Evolutionary conservation across 1,139 yeast genomes (phyloP).

Genomic region (Magnusiomyces suaveolens): DNA sequence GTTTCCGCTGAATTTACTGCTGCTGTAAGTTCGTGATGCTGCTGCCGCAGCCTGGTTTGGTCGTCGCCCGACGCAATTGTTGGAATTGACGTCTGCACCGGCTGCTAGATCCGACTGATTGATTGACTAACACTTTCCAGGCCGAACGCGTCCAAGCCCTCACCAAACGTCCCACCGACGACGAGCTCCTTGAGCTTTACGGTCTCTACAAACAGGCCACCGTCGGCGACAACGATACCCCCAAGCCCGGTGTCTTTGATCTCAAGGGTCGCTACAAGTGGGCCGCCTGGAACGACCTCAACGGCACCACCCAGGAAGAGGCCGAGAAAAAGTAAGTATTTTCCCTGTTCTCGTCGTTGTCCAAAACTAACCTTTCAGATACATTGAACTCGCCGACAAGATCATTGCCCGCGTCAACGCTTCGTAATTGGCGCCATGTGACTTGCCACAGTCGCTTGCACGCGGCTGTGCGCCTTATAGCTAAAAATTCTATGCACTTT

Average conservation of each 20-base stretch:
- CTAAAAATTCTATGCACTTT: no score
- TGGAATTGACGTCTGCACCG: no score
- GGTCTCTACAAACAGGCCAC: slow-evolving; percentile 96
- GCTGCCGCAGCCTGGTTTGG: neutral
- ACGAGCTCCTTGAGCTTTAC: slow-evolving; percentile 67
- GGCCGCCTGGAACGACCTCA: slow-evolving; percentile 88
- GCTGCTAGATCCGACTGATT: no score
- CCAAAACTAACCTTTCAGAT: slow-evolving; percentile 23
- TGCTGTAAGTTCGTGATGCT: slow-evolving; percentile 19
- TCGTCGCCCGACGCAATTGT: no score
- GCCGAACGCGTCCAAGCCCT: slow-evolving; percentile 73
- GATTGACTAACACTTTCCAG: no score
- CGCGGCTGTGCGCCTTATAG: no score
- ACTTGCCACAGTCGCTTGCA: no score
- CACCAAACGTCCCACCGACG: slow-evolving; percentile 71
- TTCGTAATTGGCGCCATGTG: no score
- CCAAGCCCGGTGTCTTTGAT: slow-evolving; percentile 63
- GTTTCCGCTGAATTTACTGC: slow-evolving; percentile 24
- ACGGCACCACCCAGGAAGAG: slow-evolving; percentile 79
- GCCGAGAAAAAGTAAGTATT: slow-evolving; percentile 56
- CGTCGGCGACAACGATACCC: slow-evolving; percentile 81
- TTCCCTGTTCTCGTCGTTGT: no score
- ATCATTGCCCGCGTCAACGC: slow-evolving; percentile 38
- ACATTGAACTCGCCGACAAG: slow-evolving; percentile 65
- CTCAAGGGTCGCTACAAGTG: slow-evolving; percentile 64